Evolutionary conservation across 176 grass and related monocot genomes (phyloP).

Genomic region (Aegilops tauschii): DNA sequence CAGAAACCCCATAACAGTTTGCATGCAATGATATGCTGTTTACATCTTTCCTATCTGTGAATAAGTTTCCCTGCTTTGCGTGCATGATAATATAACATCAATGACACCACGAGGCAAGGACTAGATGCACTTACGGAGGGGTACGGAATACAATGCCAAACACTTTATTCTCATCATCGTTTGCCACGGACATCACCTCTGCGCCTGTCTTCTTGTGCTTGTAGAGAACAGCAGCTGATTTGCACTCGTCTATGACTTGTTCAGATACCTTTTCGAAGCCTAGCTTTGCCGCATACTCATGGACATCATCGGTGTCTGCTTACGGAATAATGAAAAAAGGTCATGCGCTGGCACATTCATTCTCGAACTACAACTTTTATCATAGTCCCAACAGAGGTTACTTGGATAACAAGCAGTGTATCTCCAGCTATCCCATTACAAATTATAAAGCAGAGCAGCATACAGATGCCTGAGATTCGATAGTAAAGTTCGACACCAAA

Average conservation of each 20-base stretch:
- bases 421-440: not conserved
- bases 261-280: slow-evolving; percentile 90
- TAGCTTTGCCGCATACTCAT: slow-evolving; percentile 72
- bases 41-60: not conserved
- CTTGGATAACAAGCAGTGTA: not conserved
- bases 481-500: no score
- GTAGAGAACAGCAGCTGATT: slow-evolving; percentile 82
- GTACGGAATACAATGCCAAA: slow-evolving; percentile 97
- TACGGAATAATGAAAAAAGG: slow-evolving; percentile 25
- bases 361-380: not conserved
- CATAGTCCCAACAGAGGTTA: not conserved
- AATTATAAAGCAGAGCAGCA: not conserved
- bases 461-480: not conserved
- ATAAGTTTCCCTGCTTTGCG: not conserved
- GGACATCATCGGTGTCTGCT: slow-evolving; percentile 58
- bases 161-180: slow-evolving; percentile 94
- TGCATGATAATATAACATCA: not conserved
- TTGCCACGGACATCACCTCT: slow-evolving; percentile 91
- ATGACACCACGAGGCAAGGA: not conserved
- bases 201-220: slow-evolving; percentile 95
- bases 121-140: slow-evolving; percentile 74
- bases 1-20: slow-evolving; percentile 9
- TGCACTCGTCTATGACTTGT: slow-evolving; percentile 93
- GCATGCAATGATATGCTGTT: not conserved
- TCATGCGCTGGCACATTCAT: slow-evolving; percentile 15